A percentile compares a stretch with the other conserved stretches of the same genome.
phyloP scores from a whole-genome alignment of 2,329 filamentous ascomycete species.

The Ophiognomonia clavigignenti-juglandacearum region DNA sequence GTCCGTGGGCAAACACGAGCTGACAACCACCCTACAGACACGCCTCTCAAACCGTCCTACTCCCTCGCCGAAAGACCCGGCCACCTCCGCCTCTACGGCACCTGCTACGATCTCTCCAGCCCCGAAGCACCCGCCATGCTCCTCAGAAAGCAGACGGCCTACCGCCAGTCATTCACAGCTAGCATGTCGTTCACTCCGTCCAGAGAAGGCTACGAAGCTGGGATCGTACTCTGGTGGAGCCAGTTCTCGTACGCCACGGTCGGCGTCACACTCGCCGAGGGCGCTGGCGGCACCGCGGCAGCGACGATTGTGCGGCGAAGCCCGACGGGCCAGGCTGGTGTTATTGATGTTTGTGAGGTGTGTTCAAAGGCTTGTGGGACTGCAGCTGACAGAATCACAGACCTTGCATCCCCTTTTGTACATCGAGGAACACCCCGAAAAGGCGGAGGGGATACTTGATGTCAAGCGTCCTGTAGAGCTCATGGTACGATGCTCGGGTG shows the following conservation, averaged over 20 bases:
- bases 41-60: slow-evolving; percentile 40
- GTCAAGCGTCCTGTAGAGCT: neutral
- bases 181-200: slow-evolving; percentile 41
- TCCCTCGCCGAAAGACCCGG: slow-evolving; percentile 39
- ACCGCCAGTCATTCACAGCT: slow-evolving; percentile 35
- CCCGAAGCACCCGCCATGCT: slow-evolving; percentile 48
- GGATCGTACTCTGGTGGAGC: slow-evolving; percentile 50
- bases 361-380: neutral
- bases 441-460: slow-evolving; percentile 2
- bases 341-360: slow-evolving; percentile 17
- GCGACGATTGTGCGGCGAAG: slow-evolving; percentile 17
- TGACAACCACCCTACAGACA: no score
- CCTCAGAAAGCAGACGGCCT: slow-evolving; percentile 47
- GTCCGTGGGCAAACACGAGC: no score
- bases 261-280: slow-evolving; percentile 22
- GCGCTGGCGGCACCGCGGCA: slow-evolving; percentile 7
- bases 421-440: neutral
- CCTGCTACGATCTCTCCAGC: slow-evolving; percentile 44
- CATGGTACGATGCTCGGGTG: slow-evolving; percentile 1
- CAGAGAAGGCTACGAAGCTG: slow-evolving; percentile 42
- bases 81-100: slow-evolving; percentile 43
- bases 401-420: slow-evolving; percentile 9
- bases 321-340: slow-evolving; percentile 20
- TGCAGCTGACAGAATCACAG: neutral
- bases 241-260: slow-evolving; percentile 34